These are phyloP conservation scores for Xylariaceae sp. DNA, from an alignment of 2,329 filamentous ascomycete genomes.

Conservation along the genomic window DNA sequence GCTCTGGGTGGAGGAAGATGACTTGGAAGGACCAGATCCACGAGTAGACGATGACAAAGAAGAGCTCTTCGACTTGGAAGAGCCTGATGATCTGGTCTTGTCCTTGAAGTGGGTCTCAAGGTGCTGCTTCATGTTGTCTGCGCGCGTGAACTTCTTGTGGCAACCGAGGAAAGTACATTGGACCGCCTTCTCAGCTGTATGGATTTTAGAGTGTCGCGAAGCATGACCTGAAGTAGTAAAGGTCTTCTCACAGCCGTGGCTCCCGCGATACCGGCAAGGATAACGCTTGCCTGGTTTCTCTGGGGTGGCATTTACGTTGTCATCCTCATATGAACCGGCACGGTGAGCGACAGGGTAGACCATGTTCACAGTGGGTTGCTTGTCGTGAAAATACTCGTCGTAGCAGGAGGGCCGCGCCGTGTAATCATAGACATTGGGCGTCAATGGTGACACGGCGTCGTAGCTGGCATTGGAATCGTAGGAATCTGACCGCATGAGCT, in stretches of 20 bases:
- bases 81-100: constrained; percentile 43
- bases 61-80: constrained; percentile 33
- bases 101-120: constrained; percentile 69
- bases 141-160: constrained; percentile 73
- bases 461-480: constrained; percentile 56
- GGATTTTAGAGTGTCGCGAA: constrained; percentile 79
- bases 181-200: constrained; percentile 74
- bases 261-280: constrained; percentile 67
- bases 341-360: constrained; percentile 41
- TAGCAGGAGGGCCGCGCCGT: constrained; percentile 31
- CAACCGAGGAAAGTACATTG: constrained; percentile 63
- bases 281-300: constrained; percentile 60
- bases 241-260: constrained; percentile 67
- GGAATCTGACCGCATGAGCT: constrained; percentile 55
- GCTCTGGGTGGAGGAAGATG: constrained; percentile 31
- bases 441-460: constrained; percentile 51
- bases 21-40: constrained; percentile 26
- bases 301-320: constrained; percentile 39
- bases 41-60: constrained; percentile 15
- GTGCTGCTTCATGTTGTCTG: constrained; percentile 86
- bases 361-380: constrained; percentile 26
- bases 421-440: constrained; percentile 46
- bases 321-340: constrained; percentile 49
- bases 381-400: constrained; percentile 33
- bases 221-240: constrained; percentile 82